These are phyloP conservation scores for Pseudoscleropodium purum DNA, from an alignment of 225 moss, liverwort and hornwort genomes.

Conservation along the genomic window DNA sequence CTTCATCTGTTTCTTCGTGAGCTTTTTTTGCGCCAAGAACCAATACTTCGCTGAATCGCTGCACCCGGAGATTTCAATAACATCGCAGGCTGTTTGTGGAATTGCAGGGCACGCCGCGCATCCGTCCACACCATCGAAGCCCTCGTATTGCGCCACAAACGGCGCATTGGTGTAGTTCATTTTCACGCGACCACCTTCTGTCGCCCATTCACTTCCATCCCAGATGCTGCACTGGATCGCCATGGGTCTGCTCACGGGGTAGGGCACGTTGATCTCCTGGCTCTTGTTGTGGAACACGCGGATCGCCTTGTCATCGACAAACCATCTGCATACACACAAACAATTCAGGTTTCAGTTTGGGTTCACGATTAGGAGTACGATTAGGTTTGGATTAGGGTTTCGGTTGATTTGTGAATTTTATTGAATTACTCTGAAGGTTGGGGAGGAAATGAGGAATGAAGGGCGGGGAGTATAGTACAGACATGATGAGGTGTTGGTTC, in stretches of 20 bases:
- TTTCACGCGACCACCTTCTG: constrained; percentile 26
- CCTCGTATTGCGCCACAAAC: constrained; percentile 18
- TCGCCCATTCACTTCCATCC: constrained; percentile 48
- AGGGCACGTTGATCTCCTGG: neutral
- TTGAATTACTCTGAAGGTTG: neutral
- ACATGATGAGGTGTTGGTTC: constrained; percentile 44
- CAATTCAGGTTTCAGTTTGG: neutral
- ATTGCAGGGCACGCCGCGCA: constrained; percentile 9
- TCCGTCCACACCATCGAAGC: constrained; percentile 29
- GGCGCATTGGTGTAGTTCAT: constrained; percentile 23
- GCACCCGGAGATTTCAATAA: neutral
- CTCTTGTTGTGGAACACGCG: constrained; percentile 38
- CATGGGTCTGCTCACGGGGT: constrained; percentile 29
- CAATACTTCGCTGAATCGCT: neutral
- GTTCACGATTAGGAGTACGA: neutral
- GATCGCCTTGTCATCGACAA: constrained; percentile 24
- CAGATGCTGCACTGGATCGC: constrained; percentile 35
- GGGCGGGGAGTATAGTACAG: neutral
- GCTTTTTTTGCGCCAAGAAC: constrained; percentile 6
- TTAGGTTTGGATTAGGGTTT: neutral
- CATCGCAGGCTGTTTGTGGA: constrained; percentile 1
- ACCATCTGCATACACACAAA: constrained; percentile 19
- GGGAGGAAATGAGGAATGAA: neutral
- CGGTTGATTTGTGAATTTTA: neutral
- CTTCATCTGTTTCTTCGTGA: neutral